Evolutionary conservation across 2,329 filamentous ascomycete species (phyloP), one percentile per base, ranked within the genome.

Genomic region (Aspergillus hiratsukae): DNA sequence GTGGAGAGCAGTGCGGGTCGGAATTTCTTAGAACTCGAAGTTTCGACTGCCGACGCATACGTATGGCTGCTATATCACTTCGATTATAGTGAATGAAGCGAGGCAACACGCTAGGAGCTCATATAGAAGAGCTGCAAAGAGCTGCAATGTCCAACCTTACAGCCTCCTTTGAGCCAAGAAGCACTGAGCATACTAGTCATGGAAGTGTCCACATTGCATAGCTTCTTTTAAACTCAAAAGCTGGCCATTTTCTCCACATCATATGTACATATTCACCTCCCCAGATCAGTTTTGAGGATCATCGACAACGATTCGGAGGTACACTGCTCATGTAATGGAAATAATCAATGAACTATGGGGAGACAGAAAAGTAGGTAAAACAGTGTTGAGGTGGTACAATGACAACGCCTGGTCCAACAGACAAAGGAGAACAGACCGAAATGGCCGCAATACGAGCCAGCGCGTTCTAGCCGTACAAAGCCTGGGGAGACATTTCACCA

Each of bases 401-500:
- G 60, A 69, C 61, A 71, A 72, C 70, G 69, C 70, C 69, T 67
- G 66, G 63, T 67, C 62, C 63, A 65, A 67, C 64, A 66, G 60
- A 66, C 55, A 65, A 67, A 52, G 60, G 66, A 69, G 58, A 56
- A 58, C 59, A 61, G 58, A 61, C 52, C 54, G 55, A 63, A 27
- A 19, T 46, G 23, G 23, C 10, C 43, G 21, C 19, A 14, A 46
- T 14, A 14, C 31, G 14, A 37, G 31, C 31, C 14, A 17, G 31
- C 31, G 11, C 5, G 35, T 29, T 54, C 64, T 67, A 73, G 61
- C 72, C 73, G 66, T 75, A 74, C 60, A 72, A 58, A 52, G 72
- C 68, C 60, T 75, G 72, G 9, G 72, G 68, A 62, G 72, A 72
- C 62, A 76, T 77, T 63, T 79, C 78, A 56, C 88, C 89, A 23